A percentile compares a stretch with the other conserved stretches of the same genome.
These are phyloP conservation scores for Durusdinium trenchii DNA, from an alignment of 73 alveolate genomes.

Conservation along the genomic window DNA sequence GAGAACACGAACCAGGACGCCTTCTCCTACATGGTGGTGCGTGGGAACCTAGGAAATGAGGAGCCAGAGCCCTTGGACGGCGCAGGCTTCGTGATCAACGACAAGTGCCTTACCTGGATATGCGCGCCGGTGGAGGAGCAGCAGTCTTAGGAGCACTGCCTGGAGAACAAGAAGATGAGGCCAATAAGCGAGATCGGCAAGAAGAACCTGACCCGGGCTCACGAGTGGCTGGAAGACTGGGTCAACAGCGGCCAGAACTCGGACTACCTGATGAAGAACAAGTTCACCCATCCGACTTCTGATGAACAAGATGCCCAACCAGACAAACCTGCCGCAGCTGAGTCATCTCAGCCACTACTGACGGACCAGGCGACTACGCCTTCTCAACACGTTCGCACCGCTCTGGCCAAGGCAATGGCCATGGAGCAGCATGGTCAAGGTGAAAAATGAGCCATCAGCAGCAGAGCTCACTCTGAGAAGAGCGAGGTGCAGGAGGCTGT, in stretches of 20 bases:
- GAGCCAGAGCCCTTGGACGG: too few species aligned
- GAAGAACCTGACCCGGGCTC: neutral
- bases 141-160: too few species aligned
- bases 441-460: neutral
- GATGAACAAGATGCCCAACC: neutral
- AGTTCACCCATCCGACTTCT: neutral
- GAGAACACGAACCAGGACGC: neutral
- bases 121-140: too few species aligned
- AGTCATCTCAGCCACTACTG: neutral
- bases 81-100: too few species aligned
- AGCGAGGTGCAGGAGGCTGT: neutral
- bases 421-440: neutral
- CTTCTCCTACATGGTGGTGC: neutral
- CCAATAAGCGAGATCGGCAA: neutral
- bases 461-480: neutral
- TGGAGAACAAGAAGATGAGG: neutral
- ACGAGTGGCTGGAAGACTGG: neutral
- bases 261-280: too few species aligned
- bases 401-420: neutral
- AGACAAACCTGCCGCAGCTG: neutral
- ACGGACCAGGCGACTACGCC: neutral
- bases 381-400: neutral
- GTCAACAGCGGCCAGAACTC: neutral
- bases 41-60: neutral
- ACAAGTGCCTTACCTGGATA: too few species aligned